These are phyloP conservation scores for Talaromyces sp. DNA, from an alignment of 2,329 filamentous ascomycete genomes.

Conservation along the genomic window DNA sequence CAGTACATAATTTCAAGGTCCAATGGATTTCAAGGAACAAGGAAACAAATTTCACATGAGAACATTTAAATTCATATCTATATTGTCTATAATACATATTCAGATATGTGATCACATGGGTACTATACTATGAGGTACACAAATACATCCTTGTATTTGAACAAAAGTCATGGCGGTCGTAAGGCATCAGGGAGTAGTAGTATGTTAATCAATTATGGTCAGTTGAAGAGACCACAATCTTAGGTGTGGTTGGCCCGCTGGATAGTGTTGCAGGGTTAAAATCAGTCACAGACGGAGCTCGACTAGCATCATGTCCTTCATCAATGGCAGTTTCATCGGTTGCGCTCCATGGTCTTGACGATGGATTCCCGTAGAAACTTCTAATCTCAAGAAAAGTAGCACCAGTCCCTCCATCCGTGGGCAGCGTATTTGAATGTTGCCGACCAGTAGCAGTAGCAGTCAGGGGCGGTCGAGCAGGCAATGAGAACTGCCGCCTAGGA, in stretches of 20 bases:
- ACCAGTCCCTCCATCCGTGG: conserved; percentile 7
- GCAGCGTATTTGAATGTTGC: conserved; percentile 15
- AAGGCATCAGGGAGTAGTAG: not conserved
- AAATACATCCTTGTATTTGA: not conserved
- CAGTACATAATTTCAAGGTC: too few relatives aligned
- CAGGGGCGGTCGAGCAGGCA: conserved; percentile 7
- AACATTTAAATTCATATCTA: not conserved
- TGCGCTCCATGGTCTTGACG: not conserved
- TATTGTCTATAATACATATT: not conserved
- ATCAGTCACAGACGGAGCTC: not conserved
- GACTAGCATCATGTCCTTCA: not conserved
- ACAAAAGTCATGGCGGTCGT: not conserved
- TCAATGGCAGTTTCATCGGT: not conserved
- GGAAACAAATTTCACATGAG: too few relatives aligned
- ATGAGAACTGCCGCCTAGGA: conserved; percentile 8
- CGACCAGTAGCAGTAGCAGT: conserved; percentile 1
- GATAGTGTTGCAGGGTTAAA: not conserved
- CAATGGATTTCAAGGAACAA: too few relatives aligned
- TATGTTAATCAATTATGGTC: not conserved
- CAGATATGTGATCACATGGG: not conserved
- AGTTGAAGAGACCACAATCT: conserved; percentile 3
- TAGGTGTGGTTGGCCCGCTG: not conserved
- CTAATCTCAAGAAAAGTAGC: not conserved
- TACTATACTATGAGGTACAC: not conserved
- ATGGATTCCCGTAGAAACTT: not conserved